These are phyloP conservation scores for Auxenochlorella pyrenoidosa DNA, from an alignment of 139 green algal genomes.

Conservation along the genomic window DNA sequence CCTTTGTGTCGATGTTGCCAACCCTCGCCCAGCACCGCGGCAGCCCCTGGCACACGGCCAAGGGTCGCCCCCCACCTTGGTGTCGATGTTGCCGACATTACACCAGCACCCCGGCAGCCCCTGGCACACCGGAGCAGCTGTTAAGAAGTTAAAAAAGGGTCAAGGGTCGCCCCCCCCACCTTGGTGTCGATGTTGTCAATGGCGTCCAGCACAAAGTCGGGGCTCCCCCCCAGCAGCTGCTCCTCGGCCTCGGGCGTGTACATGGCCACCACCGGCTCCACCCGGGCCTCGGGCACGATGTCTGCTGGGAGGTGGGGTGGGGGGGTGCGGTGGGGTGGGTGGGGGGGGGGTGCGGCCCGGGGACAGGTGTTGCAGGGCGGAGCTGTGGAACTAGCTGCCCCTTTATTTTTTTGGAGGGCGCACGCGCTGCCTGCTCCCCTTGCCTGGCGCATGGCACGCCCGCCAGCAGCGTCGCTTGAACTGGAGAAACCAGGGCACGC, in stretches of 20 bases:
- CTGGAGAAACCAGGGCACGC: not conserved
- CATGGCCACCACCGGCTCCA: constrained; percentile 79
- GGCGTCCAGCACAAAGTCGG: constrained; percentile 95
- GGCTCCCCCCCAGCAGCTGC: constrained; percentile 77
- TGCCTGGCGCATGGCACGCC: not conserved
- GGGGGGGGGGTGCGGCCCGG: not conserved
- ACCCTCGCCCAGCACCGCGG: no score
- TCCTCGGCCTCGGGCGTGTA: constrained; percentile 82
- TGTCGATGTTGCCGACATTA: no score
- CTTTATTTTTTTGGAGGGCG: no score
- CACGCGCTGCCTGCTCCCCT: not conserved
- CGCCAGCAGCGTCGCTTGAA: not conserved
- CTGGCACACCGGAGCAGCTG: no score
- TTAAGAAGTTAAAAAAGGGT: no score
- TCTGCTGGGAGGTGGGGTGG: constrained; percentile 1
- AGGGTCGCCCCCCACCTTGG: no score
- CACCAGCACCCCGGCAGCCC: no score
- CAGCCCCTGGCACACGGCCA: no score
- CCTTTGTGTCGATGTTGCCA: no score
- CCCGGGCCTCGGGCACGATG: constrained; percentile 91
- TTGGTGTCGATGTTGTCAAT: constrained; percentile 99
- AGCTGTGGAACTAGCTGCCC: not conserved
- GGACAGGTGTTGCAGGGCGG: not conserved
- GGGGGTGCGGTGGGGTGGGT: not conserved
- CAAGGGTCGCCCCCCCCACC: no score